Conservation (phyloP, 106 monocot genomes). For the Dendrobium nobile region DNA sequence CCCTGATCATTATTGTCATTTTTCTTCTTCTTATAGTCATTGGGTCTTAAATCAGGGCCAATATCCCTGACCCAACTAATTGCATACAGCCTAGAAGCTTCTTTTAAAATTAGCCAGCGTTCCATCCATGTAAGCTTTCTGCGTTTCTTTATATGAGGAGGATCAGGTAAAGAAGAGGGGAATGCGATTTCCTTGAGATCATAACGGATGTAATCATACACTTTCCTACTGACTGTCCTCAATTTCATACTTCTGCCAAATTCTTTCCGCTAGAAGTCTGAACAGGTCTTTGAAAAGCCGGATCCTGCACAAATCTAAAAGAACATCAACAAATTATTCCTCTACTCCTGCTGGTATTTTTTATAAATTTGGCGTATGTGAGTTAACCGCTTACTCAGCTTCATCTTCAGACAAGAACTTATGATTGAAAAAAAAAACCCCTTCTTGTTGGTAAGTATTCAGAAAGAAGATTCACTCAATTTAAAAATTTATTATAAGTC, state of each 20-base stretch:
- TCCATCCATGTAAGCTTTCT: slow-evolving; percentile 58
- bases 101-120: slow-evolving; percentile 50
- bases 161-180: slow-evolving; percentile 83
- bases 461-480: not conserved
- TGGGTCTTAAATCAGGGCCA: slow-evolving; percentile 37
- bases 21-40: slow-evolving; percentile 15
- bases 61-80: slow-evolving; percentile 77
- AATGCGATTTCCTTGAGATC: slow-evolving; percentile 96
- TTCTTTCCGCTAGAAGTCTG: not conserved
- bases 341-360: no score
- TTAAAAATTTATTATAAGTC: not conserved
- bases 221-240: slow-evolving; percentile 44
- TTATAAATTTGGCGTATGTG: no score
- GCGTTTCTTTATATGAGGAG: slow-evolving; percentile 42
- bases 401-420: no score
- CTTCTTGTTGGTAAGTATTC: not conserved
- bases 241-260: slow-evolving; percentile 33
- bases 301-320: not conserved
- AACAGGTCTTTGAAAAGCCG: not conserved
- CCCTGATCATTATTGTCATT: slow-evolving; percentile 2
- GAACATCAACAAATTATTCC: not conserved
- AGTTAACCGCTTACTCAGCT: no score
- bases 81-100: slow-evolving; percentile 71
- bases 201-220: slow-evolving; percentile 64
- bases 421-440: not conserved